Conservation (phyloP, 176 grass and related monocot species). For the Avena atlantica region DNA sequence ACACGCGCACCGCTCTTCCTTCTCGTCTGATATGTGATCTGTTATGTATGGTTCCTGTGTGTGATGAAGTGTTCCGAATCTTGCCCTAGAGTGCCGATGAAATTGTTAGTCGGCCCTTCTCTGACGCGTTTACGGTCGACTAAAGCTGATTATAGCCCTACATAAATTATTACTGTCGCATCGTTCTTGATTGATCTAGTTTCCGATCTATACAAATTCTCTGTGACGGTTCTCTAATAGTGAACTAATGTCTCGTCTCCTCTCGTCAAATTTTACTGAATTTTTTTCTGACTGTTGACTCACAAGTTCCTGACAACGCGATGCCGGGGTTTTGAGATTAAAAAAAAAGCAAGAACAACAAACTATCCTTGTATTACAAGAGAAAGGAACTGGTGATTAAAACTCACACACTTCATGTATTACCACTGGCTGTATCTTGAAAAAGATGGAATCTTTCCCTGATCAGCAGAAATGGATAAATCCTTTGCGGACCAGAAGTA, state of each 20-base stretch:
- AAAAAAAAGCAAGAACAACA: not conserved
- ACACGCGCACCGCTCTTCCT: not conserved
- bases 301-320: not conserved
- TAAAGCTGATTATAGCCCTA: not conserved
- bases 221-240: not conserved
- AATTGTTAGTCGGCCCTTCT: not conserved
- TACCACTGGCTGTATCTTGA: not conserved
- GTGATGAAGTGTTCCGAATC: not conserved
- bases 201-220: not conserved
- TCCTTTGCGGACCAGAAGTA: conserved; percentile 1
- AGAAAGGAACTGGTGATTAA: not conserved
- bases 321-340: not conserved
- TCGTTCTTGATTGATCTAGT: not conserved
- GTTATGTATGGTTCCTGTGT: not conserved
- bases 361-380: not conserved
- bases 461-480: not conserved
- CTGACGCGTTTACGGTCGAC: not conserved
- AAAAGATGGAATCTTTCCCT: not conserved
- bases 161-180: not conserved
- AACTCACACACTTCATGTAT: not conserved
- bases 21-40: not conserved
- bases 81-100: not conserved
- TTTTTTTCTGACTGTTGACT: not conserved
- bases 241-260: not conserved
- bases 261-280: not conserved